phyloP scores from a whole-genome alignment of 208 protist genomes.

The Leishmania lainsoni region DNA sequence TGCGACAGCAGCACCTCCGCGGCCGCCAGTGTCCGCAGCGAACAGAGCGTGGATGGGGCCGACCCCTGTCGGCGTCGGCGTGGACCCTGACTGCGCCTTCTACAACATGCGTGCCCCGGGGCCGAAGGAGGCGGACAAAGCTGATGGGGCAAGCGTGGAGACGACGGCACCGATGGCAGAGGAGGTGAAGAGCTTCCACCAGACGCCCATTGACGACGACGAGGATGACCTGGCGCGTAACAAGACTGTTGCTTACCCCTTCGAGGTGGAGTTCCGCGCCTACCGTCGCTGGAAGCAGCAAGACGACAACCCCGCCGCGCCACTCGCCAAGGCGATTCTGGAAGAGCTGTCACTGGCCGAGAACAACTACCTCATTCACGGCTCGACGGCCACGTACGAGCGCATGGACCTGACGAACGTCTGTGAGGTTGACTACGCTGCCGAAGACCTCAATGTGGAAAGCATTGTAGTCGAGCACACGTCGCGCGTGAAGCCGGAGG shows the following conservation, averaged over 20 bases:
- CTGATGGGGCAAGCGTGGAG: slow-evolving; percentile 6
- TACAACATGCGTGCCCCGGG: background rate
- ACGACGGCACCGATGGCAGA: slow-evolving; percentile 1
- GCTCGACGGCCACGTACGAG: slow-evolving; percentile 79
- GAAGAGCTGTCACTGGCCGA: slow-evolving; percentile 82
- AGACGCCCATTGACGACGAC: slow-evolving; percentile 6
- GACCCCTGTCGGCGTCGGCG: slow-evolving; percentile 21
- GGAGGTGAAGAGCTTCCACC: slow-evolving; percentile 8
- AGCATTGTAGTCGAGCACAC: slow-evolving; percentile 89
- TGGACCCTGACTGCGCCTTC: slow-evolving; percentile 3
- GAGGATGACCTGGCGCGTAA: slow-evolving; percentile 50
- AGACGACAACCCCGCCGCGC: slow-evolving; percentile 64
- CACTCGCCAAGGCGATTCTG: slow-evolving; percentile 79
- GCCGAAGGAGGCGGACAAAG: background rate
- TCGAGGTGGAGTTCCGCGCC: slow-evolving; percentile 83
- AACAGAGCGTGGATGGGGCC: slow-evolving; percentile 17
- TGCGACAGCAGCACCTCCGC: background rate
- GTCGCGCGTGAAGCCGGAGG: slow-evolving; percentile 61
- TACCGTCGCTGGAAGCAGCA: slow-evolving; percentile 85
- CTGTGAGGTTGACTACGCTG: slow-evolving; percentile 77
- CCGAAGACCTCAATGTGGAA: slow-evolving; percentile 86
- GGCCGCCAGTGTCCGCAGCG: background rate
- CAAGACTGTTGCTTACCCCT: slow-evolving; percentile 86
- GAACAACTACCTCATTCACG: slow-evolving; percentile 77
- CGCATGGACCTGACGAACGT: slow-evolving; percentile 82